Evolutionary conservation across 331 rosid species (phyloP).

Genomic region (Malus hybrid): DNA sequence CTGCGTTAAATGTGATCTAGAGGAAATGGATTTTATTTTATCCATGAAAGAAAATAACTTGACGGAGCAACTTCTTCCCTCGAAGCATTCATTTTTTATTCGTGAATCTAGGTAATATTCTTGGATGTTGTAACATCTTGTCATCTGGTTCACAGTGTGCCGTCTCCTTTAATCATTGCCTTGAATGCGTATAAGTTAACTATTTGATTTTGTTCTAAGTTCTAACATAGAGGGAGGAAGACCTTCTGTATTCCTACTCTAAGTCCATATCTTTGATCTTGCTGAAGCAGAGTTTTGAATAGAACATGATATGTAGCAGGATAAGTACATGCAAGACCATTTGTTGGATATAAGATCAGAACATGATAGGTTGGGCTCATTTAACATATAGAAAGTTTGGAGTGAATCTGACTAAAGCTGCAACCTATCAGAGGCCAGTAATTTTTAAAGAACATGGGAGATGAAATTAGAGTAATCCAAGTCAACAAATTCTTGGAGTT

Average conservation of each 20-base stretch:
- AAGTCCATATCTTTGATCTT: background rate
- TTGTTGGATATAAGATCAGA: background rate
- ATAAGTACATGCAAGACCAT: background rate
- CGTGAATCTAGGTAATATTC: constrained; percentile 79
- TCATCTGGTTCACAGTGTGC: background rate
- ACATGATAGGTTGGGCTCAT: background rate
- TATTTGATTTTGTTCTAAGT: background rate
- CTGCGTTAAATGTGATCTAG: constrained; percentile 68
- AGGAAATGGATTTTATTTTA: constrained; percentile 88
- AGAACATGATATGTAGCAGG: background rate
- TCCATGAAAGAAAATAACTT: constrained; percentile 65
- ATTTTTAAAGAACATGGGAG: background rate
- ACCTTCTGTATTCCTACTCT: background rate
- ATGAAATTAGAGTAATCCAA: background rate
- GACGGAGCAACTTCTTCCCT: constrained; percentile 85
- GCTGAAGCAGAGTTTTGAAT: background rate
- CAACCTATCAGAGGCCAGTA: background rate
- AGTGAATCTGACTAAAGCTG: background rate
- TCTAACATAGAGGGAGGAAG: background rate
- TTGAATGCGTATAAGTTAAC: background rate
- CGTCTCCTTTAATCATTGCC: background rate
- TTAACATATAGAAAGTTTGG: background rate
- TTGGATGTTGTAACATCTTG: background rate
- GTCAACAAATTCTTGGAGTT: background rate
- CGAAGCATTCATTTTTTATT: constrained; percentile 90